Percentiles rank a stretch among this genome's conserved stretches.
phyloP scores from a whole-genome alignment of 139 green algal species.

The Dunaliella sp. region DNA sequence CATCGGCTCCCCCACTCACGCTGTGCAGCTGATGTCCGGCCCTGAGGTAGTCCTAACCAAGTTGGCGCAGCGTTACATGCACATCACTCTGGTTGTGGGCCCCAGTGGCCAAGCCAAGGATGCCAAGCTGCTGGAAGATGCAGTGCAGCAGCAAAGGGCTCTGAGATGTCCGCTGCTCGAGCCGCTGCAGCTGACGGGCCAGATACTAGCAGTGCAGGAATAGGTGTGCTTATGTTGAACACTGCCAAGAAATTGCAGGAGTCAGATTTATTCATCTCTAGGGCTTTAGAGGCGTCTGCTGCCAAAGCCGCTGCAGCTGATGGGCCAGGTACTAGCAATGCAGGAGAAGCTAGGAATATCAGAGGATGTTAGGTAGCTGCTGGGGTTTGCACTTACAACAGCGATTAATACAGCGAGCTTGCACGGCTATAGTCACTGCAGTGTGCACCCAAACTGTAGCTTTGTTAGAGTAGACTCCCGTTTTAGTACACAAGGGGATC shows the following conservation, averaged over 20 bases:
- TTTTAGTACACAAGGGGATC: too few relatives aligned
- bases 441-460: too few relatives aligned
- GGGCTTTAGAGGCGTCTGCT: neutral
- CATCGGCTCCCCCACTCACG: neutral
- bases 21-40: neutral
- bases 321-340: too few relatives aligned
- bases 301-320: too few relatives aligned
- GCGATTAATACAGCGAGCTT: too few relatives aligned
- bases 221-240: neutral
- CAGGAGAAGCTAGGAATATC: too few relatives aligned
- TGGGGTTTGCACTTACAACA: too few relatives aligned
- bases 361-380: too few relatives aligned
- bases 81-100: slow-evolving; percentile 38
- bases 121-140: slow-evolving; percentile 19
- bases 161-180: slow-evolving; percentile 4
- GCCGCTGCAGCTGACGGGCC: slow-evolving; percentile 19
- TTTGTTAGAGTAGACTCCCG: too few relatives aligned
- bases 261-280: neutral
- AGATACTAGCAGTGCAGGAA: slow-evolving; percentile 14
- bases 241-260: neutral
- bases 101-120: slow-evolving; percentile 9
- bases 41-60: neutral
- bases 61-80: slow-evolving; percentile 25
- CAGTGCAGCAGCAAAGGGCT: slow-evolving; percentile 1
- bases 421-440: too few relatives aligned